Base-by-base conservation (phyloP, 2,329 filamentous ascomycete species). In the Microdochium bolleyi region DNA sequence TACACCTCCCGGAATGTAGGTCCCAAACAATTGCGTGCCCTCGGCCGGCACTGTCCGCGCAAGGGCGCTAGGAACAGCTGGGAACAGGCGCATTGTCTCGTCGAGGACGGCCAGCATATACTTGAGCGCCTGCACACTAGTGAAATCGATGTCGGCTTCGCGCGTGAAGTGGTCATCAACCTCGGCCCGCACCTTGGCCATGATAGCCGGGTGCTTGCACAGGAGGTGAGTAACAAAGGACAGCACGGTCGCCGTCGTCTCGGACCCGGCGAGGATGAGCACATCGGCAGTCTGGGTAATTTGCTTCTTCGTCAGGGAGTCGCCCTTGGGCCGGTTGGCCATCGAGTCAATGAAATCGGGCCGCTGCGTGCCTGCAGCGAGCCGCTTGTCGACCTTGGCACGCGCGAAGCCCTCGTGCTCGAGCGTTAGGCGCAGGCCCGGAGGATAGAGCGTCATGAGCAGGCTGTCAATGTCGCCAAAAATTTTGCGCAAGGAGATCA, bases 181-280 rank as follows among this genome's bases (percentile, higher is more conserved):
- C 60, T 77, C 74, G 5, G 64, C 22, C 3, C 60, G 60, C 14
- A 75, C 49, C 50, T 62, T 70, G n/a, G 59, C 50, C 14, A 70
- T 59, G 16, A 58, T 56, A 2, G 64, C 55, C 1, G 67, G 69
- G 52, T 74, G 63, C 3, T 61, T 65, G 2, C 73, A 59, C 8
- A 79, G 62, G 4, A 73, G 60, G 54, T 68, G 78, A 68, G 64
- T 57, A 55, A 65, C 58, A 57, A 73, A 60, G 55, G 67, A 62
- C n/a, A 79, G 63, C 2, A 74, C 62, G 0, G 74, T 77, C 0
- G 76, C 73, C 1, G 75, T 78, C 4, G 77, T 80, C 58, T 80
- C 77, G 2, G 72, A 74, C 3, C 77, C 76, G 8, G 74, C 75
- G 13, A 74, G 61, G 30, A 79, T 64, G 3, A 72, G 58, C 10